These are phyloP conservation scores for Vanrija pseudolonga DNA, from an alignment of 1,284 basidiomycete species.

Conservation along the genomic window DNA sequence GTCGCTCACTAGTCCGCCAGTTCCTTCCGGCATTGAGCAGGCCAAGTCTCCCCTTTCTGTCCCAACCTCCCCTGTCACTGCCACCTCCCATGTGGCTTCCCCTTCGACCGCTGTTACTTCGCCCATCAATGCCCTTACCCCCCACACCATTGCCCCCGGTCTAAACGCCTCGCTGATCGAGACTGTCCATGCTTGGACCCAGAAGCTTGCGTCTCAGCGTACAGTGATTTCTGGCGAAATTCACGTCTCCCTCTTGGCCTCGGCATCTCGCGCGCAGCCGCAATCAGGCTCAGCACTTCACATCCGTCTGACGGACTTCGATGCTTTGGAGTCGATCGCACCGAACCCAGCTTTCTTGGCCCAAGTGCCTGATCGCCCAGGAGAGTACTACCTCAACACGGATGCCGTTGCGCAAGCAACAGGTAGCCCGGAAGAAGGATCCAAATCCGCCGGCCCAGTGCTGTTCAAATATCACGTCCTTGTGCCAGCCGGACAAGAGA, in stretches of 20 bases:
- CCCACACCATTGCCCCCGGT: slow-evolving; percentile 23
- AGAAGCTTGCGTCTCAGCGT: slow-evolving; percentile 12
- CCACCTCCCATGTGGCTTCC: neutral
- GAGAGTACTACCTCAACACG: slow-evolving; percentile 53
- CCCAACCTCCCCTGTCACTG: slow-evolving; percentile 8
- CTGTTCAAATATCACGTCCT: slow-evolving; percentile 56
- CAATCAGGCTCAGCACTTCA: slow-evolving; percentile 27
- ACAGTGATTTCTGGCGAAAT: slow-evolving; percentile 50
- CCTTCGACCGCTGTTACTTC: neutral
- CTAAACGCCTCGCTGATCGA: slow-evolving; percentile 52
- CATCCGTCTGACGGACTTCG: slow-evolving; percentile 51
- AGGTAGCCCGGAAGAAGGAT: slow-evolving; percentile 7
- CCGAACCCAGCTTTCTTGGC: slow-evolving; percentile 54
- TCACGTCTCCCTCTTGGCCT: slow-evolving; percentile 12
- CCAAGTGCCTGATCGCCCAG: slow-evolving; percentile 46
- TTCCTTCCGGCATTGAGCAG: neutral
- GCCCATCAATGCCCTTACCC: slow-evolving; percentile 1
- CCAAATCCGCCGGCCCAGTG: slow-evolving; percentile 28
- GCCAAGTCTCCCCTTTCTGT: neutral
- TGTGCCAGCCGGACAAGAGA: slow-evolving; percentile 41
- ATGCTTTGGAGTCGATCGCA: slow-evolving; percentile 53
- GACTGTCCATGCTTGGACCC: slow-evolving; percentile 53
- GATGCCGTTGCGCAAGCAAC: slow-evolving; percentile 38
- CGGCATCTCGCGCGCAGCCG: neutral
- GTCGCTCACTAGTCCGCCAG: no score